These are phyloP conservation scores for Diplodia seriata DNA, from an alignment of 2,329 filamentous ascomycete species.

Conservation along the genomic window DNA sequence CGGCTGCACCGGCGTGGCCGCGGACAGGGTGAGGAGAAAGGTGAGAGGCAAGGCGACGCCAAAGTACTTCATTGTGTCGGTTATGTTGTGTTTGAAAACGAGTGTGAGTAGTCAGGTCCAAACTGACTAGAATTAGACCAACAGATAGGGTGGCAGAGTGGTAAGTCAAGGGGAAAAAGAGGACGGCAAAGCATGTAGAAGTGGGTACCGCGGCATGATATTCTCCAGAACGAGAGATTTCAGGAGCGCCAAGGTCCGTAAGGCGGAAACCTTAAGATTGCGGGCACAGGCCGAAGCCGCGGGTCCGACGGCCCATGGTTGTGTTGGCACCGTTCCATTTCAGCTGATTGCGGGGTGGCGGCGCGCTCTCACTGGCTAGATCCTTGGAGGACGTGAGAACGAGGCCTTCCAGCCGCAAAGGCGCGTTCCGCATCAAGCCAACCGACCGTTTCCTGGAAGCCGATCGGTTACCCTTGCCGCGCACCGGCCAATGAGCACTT, in stretches of 20 bases:
- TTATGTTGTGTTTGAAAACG: background rate
- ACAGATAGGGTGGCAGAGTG: background rate
- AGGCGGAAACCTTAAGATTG: conserved; percentile 24
- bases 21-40: conserved; percentile 1
- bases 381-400: background rate
- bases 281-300: conserved; percentile 1
- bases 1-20: conserved; percentile 12
- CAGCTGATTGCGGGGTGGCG: background rate
- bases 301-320: conserved; percentile 16
- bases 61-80: conserved; percentile 24
- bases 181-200: background rate
- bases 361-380: conserved; percentile 3
- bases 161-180: conserved; percentile 10
- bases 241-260: conserved; percentile 26
- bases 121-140: conserved; percentile 2
- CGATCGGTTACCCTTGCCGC: background rate
- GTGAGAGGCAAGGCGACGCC: conserved; percentile 10
- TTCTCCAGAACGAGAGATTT: conserved; percentile 24
- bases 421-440: conserved; percentile 7
- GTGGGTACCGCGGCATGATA: conserved; percentile 16
- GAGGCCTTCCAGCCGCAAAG: conserved; percentile 15
- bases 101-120: conserved; percentile 3
- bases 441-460: conserved; percentile 7
- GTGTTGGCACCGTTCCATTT: conserved; percentile 1
- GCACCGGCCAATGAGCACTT: conserved; percentile 23